Evolutionary conservation across 1,139 yeast genomes (phyloP), one percentile per base, ranked within the genome.

Genomic region (Pichia sp.): DNA sequence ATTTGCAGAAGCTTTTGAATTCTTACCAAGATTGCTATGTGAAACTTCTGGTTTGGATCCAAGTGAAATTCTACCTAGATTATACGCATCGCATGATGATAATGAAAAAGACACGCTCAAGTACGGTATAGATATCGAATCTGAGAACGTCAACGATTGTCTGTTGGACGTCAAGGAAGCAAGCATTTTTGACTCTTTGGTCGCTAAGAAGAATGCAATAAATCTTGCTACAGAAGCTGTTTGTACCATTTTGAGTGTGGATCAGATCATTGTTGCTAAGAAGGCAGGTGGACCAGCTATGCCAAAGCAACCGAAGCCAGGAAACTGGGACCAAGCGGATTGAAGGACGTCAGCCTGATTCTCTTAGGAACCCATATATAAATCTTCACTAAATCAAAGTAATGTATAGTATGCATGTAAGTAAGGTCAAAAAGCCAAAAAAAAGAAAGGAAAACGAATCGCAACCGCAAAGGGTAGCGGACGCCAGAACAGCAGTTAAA

Each of bases 271-370:
- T 56, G 86, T 85, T 85, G 94, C 94, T 33, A 85, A 85, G 72
- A 76, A 94, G 55, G 95, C 96, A 2, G 98, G 98, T 48, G 98
- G 98, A 20, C 98, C 98, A 31, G 82, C 71, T 32, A 77, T 87
- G 72, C 96, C 96, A 36, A 72, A 77, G 51, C 94, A 84, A 56
- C 83, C 79, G 49, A 77, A 81, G 58, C 91, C 93, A 30, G 96
- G 96, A 41, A 88, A 88, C 66, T 88, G 98, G 98, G 98, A 88
- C 58, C 94, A 82, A 63, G 97, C 74, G 42, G 96, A 87, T 63
- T 86, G 11, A 21, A 21, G n/a, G n/a, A n/a, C n/a, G n/a, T n/a
- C n/a, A n/a, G n/a, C n/a, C n/a, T n/a, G n/a, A n/a, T n/a, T n/a
- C n/a, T n/a, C n/a, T n/a, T n/a, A n/a, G n/a, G n/a, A n/a, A n/a